Conservation (phyloP, 1,139 yeast species). For the Geotrichum citri-aurantii region DNA sequence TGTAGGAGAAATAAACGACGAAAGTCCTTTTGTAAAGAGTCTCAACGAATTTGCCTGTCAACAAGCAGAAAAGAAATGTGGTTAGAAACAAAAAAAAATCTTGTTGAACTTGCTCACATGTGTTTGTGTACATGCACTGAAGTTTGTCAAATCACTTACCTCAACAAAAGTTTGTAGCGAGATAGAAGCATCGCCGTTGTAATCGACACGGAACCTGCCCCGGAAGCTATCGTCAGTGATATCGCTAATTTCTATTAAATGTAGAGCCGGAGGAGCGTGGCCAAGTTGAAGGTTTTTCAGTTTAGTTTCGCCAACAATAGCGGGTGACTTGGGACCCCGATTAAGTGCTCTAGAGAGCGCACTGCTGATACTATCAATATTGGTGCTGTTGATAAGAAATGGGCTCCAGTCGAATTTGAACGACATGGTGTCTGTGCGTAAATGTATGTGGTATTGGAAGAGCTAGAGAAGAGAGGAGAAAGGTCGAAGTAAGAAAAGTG, state of each 20-base stretch:
- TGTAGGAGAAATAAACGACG: slow-evolving; percentile 50
- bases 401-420: slow-evolving; percentile 74
- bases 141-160: slow-evolving; percentile 29
- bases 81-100: not conserved
- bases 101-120: not conserved
- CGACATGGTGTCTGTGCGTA: slow-evolving; percentile 48
- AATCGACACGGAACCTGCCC: slow-evolving; percentile 67
- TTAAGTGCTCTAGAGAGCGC: slow-evolving; percentile 69
- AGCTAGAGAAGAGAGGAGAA: too few relatives aligned
- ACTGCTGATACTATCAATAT: slow-evolving; percentile 59
- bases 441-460: not conserved
- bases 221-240: slow-evolving; percentile 61
- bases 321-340: slow-evolving; percentile 62
- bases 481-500: not conserved
- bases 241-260: slow-evolving; percentile 70
- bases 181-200: slow-evolving; percentile 64
- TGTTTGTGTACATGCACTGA: not conserved
- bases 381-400: slow-evolving; percentile 48
- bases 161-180: slow-evolving; percentile 67
- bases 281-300: slow-evolving; percentile 73
- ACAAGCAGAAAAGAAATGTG: not conserved
- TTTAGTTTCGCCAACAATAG: slow-evolving; percentile 62
- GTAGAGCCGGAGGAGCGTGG: slow-evolving; percentile 60
- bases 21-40: slow-evolving; percentile 45
- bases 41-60: slow-evolving; percentile 55